Evolutionary conservation across 305 asterid genomes (phyloP).

Genomic region (Euphrasia arctica): DNA sequence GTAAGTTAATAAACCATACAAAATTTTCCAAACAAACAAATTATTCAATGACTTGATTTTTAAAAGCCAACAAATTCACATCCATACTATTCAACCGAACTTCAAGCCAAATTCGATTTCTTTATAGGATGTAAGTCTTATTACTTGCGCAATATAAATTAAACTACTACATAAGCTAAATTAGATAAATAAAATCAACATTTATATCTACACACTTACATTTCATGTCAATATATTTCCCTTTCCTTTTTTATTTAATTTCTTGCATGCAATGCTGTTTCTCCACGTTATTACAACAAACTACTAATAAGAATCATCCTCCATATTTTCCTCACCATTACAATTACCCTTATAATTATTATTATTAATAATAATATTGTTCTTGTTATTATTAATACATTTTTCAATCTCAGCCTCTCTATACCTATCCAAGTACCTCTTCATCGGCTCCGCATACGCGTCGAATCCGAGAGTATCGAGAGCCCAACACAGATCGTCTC

Average conservation of each 20-base stretch:
- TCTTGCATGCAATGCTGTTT: not conserved
- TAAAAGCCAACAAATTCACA: too few relatives aligned
- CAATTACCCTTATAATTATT: slow-evolving; percentile 19
- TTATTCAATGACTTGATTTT: too few relatives aligned
- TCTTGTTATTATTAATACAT: slow-evolving; percentile 22
- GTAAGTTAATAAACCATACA: too few relatives aligned
- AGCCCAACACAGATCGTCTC: slow-evolving; percentile 81
- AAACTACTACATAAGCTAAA: not conserved
- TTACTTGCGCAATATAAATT: not conserved
- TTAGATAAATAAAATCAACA: not conserved
- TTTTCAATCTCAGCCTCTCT: slow-evolving; percentile 53
- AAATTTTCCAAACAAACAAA: too few relatives aligned
- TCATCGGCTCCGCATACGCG: slow-evolving; percentile 48
- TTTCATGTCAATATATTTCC: not conserved
- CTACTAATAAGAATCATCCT: slow-evolving; percentile 18
- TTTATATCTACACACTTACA: not conserved
- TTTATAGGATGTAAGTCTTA: too few relatives aligned
- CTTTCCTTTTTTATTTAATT: not conserved
- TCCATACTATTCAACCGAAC: too few relatives aligned
- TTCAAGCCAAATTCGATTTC: too few relatives aligned
- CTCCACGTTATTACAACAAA: not conserved
- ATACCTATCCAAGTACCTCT: slow-evolving; percentile 44
- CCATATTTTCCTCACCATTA: slow-evolving; percentile 32
- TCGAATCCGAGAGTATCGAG: slow-evolving; percentile 63
- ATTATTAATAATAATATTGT: slow-evolving; percentile 10